Evolutionary conservation across 192 early-diverging fungal species (phyloP).

Genomic region (Lobulomyces angularis): DNA sequence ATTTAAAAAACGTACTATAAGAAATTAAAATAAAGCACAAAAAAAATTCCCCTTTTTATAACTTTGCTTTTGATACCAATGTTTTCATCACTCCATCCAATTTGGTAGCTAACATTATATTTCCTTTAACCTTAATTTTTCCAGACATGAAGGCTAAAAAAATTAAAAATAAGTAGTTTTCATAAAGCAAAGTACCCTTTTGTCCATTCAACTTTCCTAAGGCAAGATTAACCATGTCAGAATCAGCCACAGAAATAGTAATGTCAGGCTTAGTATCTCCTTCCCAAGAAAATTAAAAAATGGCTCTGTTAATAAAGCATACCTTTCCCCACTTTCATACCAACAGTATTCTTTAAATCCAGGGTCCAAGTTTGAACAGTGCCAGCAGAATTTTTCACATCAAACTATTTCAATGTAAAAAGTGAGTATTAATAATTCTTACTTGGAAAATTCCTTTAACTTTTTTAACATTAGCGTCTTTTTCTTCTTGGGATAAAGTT

Average conservation of each 20-base stretch:
- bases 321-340: too few species aligned
- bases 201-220: conserved; percentile 1
- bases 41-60: too few species aligned
- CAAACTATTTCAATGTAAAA: too few species aligned
- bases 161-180: too few species aligned
- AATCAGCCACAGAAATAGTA: background rate
- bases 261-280: conserved; percentile 15
- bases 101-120: conserved; percentile 8
- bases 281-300: too few species aligned
- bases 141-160: conserved; percentile 35
- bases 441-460: too few species aligned
- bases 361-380: conserved; percentile 25
- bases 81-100: conserved; percentile 3
- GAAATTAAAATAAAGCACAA: too few species aligned
- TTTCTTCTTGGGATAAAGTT: background rate
- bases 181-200: conserved; percentile 3
- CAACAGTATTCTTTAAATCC: conserved; percentile 29
- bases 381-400: conserved; percentile 23
- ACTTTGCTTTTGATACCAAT: too few species aligned
- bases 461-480: conserved; percentile 16
- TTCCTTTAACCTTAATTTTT: conserved; percentile 37
- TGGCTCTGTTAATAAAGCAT: too few species aligned
- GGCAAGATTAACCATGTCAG: conserved; percentile 1
- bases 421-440: too few species aligned
- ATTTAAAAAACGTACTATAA: too few species aligned